Evolutionary conservation across 116 monocot genomes (phyloP), one percentile per base, ranked within the genome.

Genomic region (Trichopus zeylanicus): DNA sequence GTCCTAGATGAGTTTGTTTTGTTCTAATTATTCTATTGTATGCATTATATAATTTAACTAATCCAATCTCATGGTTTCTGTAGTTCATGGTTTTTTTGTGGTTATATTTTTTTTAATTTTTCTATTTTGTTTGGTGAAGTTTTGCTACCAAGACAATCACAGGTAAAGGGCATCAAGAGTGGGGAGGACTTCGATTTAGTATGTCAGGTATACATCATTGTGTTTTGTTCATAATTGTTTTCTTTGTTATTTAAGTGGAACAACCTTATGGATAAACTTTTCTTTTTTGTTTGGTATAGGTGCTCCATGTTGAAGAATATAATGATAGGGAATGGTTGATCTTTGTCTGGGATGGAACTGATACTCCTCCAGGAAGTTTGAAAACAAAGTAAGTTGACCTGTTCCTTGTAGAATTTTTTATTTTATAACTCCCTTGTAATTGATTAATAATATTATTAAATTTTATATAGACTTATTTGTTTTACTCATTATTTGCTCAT

Each of bases 321-420:
- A 73, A 67, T 65, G 65, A 65, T 51, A 66, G 57, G 29, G 61
- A 67, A 21, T 71, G 64, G 61, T 59, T 81, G 29, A 56, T 92
- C 13, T 84, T 72, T 76, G 78, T 78, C 8, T 92, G 92, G 92
- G 92, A 92, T 84, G 84, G 81, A 68, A 92, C 87, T 49, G 92
- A 92, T 81, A 67, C 73, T 58, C 87, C 87, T 73, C 71, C 76
- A 64, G 26, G 51, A 48, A 46, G 23, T 23, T 46, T 75, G 31
- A 63, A 62, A 47, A 61, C 68, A 32, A 58, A 61, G 84, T 86
- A 75, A 57, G 75, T 13, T 47, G 23, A 53, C 9, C 68, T 55
- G n/a, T n/a, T n/a, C 24, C 3, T 42, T 42, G n/a, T n/a, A n/a
- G 42, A n/a, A n/a, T 42, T 42, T 42, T n/a, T 33, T 33, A 8